A percentile compares a stretch with the other conserved stretches of the same genome.
Conservation (phyloP, 257 asterid genomes). For the Petunia axillaris region DNA sequence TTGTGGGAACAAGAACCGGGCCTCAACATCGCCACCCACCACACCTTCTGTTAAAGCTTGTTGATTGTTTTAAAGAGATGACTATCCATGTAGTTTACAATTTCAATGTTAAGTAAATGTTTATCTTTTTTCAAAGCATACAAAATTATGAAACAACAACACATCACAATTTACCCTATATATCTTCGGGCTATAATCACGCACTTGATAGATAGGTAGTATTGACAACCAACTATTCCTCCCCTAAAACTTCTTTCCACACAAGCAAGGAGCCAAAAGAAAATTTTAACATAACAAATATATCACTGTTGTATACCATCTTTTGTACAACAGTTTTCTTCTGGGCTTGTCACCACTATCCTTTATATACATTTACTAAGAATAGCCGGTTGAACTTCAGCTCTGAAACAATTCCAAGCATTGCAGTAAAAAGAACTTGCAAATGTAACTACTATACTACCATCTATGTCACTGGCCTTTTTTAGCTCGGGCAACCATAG, state of each 20-base stretch:
- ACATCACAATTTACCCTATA: too few relatives aligned
- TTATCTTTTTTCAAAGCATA: too few relatives aligned
- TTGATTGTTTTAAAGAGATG: slow-evolving; percentile 31
- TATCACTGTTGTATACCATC: neutral
- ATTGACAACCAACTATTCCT: too few relatives aligned
- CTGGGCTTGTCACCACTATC: neutral
- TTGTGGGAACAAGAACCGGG: slow-evolving; percentile 50
- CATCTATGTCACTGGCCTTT: slow-evolving; percentile 29
- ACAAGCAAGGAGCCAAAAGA: neutral
- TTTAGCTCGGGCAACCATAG: slow-evolving; percentile 44
- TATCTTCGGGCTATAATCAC: too few relatives aligned
- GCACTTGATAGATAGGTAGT: too few relatives aligned
- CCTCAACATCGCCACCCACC: slow-evolving; percentile 30
- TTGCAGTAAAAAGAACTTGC: neutral
- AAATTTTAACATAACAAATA: neutral
- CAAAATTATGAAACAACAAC: too few relatives aligned
- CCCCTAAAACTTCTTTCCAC: neutral
- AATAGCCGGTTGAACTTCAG: neutral
- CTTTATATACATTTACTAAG: neutral
- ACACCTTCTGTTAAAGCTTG: slow-evolving; percentile 49
- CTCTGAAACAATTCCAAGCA: neutral
- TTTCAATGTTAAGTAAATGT: too few relatives aligned
- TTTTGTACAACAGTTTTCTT: neutral
- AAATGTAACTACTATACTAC: neutral
- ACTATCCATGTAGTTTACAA: neutral